Conservation (phyloP, 306 rosid genomes). For the Crotalaria pallida region DNA sequence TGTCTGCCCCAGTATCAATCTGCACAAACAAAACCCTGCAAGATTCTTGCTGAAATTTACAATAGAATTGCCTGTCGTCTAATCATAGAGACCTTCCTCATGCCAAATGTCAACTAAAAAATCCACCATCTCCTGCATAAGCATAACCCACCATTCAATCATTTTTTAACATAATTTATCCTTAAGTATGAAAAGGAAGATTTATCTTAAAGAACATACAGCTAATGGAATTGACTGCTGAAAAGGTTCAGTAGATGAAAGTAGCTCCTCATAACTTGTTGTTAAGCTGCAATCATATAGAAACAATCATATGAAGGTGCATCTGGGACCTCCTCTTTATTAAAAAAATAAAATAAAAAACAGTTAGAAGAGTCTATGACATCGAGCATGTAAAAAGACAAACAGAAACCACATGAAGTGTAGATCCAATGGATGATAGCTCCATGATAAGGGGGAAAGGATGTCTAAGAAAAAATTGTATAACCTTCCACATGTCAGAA, state of each 20-base stretch:
- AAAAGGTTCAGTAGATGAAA: constrained; percentile 29
- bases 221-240: constrained; percentile 30
- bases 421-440: too few relatives aligned
- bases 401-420: too few relatives aligned
- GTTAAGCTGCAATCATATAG: constrained; percentile 29
- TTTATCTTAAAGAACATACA: constrained; percentile 26
- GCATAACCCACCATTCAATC: constrained; percentile 24
- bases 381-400: not conserved
- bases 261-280: constrained; percentile 23
- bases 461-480: not conserved
- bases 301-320: not conserved
- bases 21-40: constrained; percentile 32
- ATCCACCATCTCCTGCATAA: constrained; percentile 69
- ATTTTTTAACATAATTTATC: not conserved
- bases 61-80: constrained; percentile 24
- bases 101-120: constrained; percentile 64
- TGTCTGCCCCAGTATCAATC: constrained; percentile 27
- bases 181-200: constrained; percentile 2
- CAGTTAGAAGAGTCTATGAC: not conserved
- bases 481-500: not conserved
- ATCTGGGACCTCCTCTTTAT: not conserved
- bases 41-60: constrained; percentile 23
- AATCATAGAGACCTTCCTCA: constrained; percentile 62
- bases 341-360: too few relatives aligned
- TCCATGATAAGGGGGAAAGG: too few relatives aligned